Conservation (phyloP, 2,329 filamentous ascomycete species). For the Calonectria fujianensis region DNA sequence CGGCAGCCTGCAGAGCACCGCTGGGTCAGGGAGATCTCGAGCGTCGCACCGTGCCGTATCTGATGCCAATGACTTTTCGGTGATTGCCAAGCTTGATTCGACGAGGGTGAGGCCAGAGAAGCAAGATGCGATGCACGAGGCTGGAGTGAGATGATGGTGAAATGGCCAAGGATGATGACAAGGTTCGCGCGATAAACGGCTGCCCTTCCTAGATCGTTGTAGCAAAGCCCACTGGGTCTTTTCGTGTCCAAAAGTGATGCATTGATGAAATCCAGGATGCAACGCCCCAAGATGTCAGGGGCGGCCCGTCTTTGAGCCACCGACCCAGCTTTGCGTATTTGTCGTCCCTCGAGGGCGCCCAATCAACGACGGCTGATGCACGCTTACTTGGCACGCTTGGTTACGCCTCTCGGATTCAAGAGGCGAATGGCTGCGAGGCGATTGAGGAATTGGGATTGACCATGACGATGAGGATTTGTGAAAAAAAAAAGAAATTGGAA, state of each 20-base stretch:
- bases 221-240: conserved; percentile 15
- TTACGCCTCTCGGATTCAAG: conserved; percentile 27
- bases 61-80: conserved; percentile 9
- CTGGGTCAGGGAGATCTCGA: neutral
- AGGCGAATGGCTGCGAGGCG: conserved; percentile 5
- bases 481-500: neutral
- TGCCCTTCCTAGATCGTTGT: neutral
- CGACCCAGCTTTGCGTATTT: conserved; percentile 32
- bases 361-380: conserved; percentile 41
- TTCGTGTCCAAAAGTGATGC: conserved; percentile 21
- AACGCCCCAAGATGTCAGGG: conserved; percentile 38
- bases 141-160: conserved; percentile 2
- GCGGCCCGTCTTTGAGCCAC: conserved; percentile 41
- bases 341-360: conserved; percentile 32
- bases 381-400: conserved; percentile 32
- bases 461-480: neutral
- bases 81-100: conserved; percentile 25
- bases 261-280: conserved; percentile 37
- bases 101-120: conserved; percentile 20
- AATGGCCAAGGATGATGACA: conserved; percentile 8
- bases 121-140: conserved; percentile 13
- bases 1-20: neutral
- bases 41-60: neutral
- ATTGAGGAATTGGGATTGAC: neutral
- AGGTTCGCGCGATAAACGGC: conserved; percentile 27